Evolutionary conservation across 352 stramenopile genomes (phyloP).

Genomic region (Phytophthora tentaculata): DNA sequence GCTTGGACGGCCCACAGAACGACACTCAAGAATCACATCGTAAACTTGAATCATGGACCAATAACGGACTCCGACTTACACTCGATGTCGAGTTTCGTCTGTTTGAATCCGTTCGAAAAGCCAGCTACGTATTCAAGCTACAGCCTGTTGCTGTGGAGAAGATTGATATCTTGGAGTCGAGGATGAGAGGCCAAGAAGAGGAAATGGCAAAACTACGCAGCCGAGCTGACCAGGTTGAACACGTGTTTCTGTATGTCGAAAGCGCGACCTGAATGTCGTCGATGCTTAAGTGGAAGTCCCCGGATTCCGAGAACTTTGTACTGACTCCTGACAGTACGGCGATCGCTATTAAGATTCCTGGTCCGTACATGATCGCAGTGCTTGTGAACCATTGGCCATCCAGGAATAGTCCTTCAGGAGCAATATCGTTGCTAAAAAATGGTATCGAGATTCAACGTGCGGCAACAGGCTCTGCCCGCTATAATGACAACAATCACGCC

Average conservation of each 20-base stretch:
- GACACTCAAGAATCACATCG: background rate
- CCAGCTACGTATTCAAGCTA: background rate
- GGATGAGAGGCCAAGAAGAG: background rate
- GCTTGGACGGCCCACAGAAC: background rate
- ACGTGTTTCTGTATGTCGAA: background rate
- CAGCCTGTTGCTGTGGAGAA: background rate
- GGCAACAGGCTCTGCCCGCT: background rate
- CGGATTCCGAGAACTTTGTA: background rate
- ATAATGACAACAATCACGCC: background rate
- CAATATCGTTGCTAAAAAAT: background rate
- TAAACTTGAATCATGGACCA: background rate
- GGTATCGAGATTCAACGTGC: background rate
- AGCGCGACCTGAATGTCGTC: background rate
- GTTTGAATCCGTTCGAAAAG: background rate
- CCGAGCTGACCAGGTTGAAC: background rate
- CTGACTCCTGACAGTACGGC: background rate
- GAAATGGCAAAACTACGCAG: background rate
- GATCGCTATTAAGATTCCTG: background rate
- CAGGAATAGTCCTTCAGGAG: background rate
- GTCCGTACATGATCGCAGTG: background rate
- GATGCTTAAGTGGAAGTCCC: background rate
- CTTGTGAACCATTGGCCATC: background rate
- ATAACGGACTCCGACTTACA: background rate
- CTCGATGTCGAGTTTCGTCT: background rate
- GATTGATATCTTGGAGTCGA: background rate